Evolutionary conservation across 2,329 filamentous ascomycete genomes (phyloP), one percentile per base, ranked within the genome.

Genomic region (Neopestalotiopsis clavispora): DNA sequence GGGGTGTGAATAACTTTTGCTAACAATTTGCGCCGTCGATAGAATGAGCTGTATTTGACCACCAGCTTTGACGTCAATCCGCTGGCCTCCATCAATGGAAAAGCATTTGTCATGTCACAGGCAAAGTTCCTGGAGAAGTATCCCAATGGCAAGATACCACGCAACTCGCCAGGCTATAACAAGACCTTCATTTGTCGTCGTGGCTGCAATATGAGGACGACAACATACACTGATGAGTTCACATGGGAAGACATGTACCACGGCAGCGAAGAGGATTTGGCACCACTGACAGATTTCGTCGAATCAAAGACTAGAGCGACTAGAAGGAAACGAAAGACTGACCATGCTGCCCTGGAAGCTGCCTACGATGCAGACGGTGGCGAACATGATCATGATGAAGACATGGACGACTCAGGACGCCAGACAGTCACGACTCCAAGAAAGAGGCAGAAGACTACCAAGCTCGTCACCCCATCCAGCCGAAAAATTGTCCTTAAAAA

Each of bases 1-100:
- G 23, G 23, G 23, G 23, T 28, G 23, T 28, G 23, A 28, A 3
- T 28, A 28, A 28, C 14, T 12, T 64, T 14, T 49, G 61, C 42
- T 52, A 38, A 64, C 10, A 20, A 10, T 45, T 45, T 6, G 9
- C 1, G 10, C 57, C 42, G 30, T 56, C 12, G 45, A 20, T 71
- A 94, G 86, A 97, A 97, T 76, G 96, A 99, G 80, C 86, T 98
- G 14, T 99, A 98, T 77, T 91, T 98, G 67, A 97, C 94, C 0
- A 88, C 93, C 0, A 91, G 93, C 28, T 96, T 92, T 81, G 97
- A 99, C 76, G 84, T 92, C 69, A 98, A 98, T 76, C 90, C 95
- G 7, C 83, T 99, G 32, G 89, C 89, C 1, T 95, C 95, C 0
- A 97, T 99, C 80, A 97, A 96, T 76, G 95, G 95, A 65, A 97